These are phyloP conservation scores for Botrytis pseudocinerea DNA, from an alignment of 2,329 filamentous ascomycete species.

Conservation along the genomic window DNA sequence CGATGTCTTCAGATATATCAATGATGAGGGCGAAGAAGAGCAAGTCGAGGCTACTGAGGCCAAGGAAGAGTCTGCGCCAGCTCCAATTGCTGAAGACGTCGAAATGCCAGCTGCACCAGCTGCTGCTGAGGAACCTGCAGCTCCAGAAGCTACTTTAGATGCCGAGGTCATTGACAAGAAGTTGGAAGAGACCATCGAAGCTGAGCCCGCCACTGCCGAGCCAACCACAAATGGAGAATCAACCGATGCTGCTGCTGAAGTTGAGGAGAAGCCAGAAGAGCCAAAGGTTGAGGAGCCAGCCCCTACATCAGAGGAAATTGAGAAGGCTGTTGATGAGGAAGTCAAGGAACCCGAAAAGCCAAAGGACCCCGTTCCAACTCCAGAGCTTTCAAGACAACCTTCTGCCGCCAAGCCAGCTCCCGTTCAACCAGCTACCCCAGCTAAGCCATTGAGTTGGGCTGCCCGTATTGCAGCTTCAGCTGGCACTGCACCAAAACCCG, in stretches of 20 bases:
- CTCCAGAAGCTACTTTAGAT: conserved; percentile 42
- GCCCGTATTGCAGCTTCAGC: conserved; percentile 64
- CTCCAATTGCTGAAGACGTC: conserved; percentile 38
- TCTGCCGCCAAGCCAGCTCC: conserved; percentile 56
- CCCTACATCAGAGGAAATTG: conserved; percentile 49
- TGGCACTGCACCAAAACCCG: conserved; percentile 55
- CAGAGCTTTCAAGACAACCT: conserved; percentile 38
- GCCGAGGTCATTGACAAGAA: conserved; percentile 68
- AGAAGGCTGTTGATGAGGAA: conserved; percentile 57
- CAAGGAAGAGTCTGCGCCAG: conserved; percentile 34
- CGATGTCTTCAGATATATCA: conserved; percentile 94
- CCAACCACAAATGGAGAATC: conserved; percentile 49
- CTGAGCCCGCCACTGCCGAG: conserved; percentile 39
- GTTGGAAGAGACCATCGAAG: conserved; percentile 63
- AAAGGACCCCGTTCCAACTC: conserved; percentile 59
- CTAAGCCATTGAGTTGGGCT: conserved; percentile 74
- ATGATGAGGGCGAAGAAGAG: conserved; percentile 78
- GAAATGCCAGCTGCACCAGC: conserved; percentile 41
- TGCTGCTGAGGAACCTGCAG: conserved; percentile 41
- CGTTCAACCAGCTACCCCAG: conserved; percentile 35
- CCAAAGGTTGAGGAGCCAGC: conserved; percentile 40
- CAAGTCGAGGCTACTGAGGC: conserved; percentile 49
- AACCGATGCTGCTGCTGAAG: conserved; percentile 39
- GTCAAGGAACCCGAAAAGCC: conserved; percentile 64
- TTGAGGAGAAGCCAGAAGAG: conserved; percentile 40